A percentile compares a stretch with the other conserved stretches of the same genome.
These are phyloP conservation scores for Zopfia rhizophila DNA, from an alignment of 2,329 filamentous ascomycete genomes.

Conservation along the genomic window DNA sequence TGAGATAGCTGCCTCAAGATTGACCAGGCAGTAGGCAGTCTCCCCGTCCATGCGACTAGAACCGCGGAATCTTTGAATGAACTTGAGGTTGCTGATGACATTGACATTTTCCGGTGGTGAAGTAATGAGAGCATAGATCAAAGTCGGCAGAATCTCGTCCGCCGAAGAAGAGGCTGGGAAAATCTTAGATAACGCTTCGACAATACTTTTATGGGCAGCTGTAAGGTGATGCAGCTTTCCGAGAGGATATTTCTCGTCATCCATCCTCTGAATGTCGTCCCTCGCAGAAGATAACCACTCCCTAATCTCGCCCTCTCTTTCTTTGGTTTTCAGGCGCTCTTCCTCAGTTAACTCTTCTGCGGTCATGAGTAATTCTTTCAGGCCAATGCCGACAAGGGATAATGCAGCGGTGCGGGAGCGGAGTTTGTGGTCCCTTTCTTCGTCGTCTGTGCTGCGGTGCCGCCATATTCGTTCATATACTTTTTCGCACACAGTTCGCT, in stretches of 20 bases:
- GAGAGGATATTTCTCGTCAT: conserved; percentile 84
- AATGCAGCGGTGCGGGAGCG: conserved; percentile 93
- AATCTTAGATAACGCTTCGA: conserved; percentile 79
- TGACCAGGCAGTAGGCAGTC: conserved; percentile 94
- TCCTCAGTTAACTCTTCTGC: conserved; percentile 65
- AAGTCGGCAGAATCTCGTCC: conserved; percentile 94
- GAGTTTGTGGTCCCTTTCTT: conserved; percentile 92
- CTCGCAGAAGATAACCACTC: conserved; percentile 76
- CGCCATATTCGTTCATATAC: conserved; percentile 89
- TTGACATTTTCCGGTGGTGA: conserved; percentile 86
- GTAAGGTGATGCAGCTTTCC: conserved; percentile 92
- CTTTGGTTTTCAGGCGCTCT: conserved; percentile 64
- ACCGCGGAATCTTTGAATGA: conserved; percentile 91
- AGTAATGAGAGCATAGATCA: conserved; percentile 96
- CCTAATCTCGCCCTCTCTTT: conserved; percentile 72
- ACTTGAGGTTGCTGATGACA: conserved; percentile 92
- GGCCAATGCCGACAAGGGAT: conserved; percentile 87
- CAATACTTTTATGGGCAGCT: conserved; percentile 90
- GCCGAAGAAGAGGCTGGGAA: conserved; percentile 84
- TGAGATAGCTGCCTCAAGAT: conserved; percentile 91
- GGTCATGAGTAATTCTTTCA: conserved; percentile 77
- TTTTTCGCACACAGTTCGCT: conserved; percentile 83
- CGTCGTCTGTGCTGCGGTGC: conserved; percentile 90
- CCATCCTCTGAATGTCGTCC: conserved; percentile 79
- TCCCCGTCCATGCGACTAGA: conserved; percentile 89